Evolutionary conservation across 306 rosid species (phyloP).

Genomic region (Quercus variabilis): DNA sequence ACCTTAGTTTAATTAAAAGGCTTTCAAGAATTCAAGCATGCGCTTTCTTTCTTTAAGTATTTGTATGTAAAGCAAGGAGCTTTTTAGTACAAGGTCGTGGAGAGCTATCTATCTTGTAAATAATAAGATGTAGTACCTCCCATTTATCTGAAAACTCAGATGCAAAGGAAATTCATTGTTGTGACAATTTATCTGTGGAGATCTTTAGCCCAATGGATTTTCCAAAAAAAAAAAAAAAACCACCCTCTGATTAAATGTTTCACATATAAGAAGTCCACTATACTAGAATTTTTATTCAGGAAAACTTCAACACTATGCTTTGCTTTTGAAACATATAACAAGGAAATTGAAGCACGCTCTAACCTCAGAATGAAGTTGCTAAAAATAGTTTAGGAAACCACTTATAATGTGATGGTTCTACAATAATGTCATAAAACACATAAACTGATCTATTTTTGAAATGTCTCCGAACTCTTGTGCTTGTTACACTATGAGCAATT

Average conservation of each 20-base stretch:
- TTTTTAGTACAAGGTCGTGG: not conserved
- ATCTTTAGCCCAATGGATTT: not conserved
- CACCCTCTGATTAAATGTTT: not conserved
- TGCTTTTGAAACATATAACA: not conserved
- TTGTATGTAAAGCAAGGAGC: not conserved
- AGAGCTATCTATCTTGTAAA: not conserved
- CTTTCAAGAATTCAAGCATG: not conserved
- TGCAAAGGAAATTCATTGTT: not conserved
- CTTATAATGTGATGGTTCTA: no score
- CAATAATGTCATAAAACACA: no score
- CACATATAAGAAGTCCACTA: not conserved
- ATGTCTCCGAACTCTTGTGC: not conserved
- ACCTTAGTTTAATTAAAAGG: not conserved
- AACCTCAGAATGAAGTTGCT: no score
- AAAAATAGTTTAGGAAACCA: not conserved
- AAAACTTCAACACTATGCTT: not conserved
- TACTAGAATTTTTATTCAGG: not conserved
- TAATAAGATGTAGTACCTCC: not conserved
- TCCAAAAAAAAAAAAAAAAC: not conserved
- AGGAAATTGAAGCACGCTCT: not conserved
- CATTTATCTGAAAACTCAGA: not conserved
- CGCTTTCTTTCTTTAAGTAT: not conserved
- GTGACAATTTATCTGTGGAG: not conserved
- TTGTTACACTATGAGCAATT: not conserved
- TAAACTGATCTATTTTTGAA: not conserved